Percentiles rank a stretch among this genome's conserved stretches.
Evolutionary conservation across 768 basidiomycete species (phyloP).

Genomic region (Cubamyces sp.): DNA sequence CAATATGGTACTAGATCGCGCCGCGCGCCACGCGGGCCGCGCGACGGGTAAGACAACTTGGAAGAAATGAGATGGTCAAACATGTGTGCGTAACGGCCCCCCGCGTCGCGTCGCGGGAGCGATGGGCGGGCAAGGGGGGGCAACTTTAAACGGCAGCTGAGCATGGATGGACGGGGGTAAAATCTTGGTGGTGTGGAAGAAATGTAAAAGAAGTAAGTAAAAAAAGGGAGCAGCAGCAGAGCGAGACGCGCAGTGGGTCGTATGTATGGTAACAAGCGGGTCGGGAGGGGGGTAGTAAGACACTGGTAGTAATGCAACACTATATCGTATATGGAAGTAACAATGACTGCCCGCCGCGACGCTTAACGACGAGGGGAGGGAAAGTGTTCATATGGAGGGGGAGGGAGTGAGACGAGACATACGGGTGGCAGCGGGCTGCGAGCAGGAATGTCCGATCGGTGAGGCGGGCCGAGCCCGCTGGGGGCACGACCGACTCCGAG

Average conservation of each 20-base stretch:
- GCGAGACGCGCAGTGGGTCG: background rate
- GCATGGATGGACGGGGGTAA: background rate
- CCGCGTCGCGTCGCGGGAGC: background rate
- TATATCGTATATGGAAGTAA: slow-evolving; percentile 17
- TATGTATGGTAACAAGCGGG: slow-evolving; percentile 5
- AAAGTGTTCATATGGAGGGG: slow-evolving; percentile 1
- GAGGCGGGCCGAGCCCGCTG: background rate
- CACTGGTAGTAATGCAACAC: slow-evolving; percentile 23
- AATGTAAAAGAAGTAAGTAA: too few relatives aligned
- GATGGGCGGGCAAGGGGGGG: background rate
- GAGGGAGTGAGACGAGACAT: background rate
- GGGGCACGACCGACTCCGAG: background rate
- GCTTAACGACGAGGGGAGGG: background rate
- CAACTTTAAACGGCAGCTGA: slow-evolving; percentile 12
- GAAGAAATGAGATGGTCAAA: background rate
- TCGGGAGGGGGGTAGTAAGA: slow-evolving; percentile 8
- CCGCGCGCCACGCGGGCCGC: background rate
- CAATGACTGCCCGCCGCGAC: background rate
- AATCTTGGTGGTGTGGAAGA: too few relatives aligned
- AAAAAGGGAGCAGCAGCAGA: background rate
- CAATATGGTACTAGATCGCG: slow-evolving; percentile 17
- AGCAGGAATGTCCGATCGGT: background rate
- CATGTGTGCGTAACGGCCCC: background rate
- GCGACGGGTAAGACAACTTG: background rate
- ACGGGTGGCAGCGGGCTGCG: background rate